Evolutionary conservation across 2,329 filamentous ascomycete genomes (phyloP).

Genomic region (Pleomassaria siparia): DNA sequence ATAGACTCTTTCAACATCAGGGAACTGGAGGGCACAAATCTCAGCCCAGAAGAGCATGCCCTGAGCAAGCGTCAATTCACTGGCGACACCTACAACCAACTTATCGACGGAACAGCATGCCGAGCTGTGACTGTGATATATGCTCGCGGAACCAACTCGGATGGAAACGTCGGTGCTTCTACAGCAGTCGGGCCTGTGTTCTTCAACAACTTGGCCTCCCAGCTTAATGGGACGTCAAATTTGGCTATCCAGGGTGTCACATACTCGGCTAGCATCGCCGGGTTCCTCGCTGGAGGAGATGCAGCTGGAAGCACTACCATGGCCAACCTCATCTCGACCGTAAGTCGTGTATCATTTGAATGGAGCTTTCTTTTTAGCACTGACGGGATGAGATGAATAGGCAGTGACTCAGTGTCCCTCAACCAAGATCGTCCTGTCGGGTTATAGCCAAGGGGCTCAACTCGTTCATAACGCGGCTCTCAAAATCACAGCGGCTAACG

Average conservation of each 20-base stretch:
- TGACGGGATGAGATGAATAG: conserved; percentile 4
- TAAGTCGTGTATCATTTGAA: conserved; percentile 31
- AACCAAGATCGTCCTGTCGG: conserved; percentile 33
- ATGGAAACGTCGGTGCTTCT: conserved; percentile 53
- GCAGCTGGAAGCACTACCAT: conserved; percentile 47
- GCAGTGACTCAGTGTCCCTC: conserved; percentile 25
- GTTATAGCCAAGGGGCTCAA: conserved; percentile 43
- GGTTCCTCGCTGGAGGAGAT: conserved; percentile 53
- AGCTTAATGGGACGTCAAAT: conserved; percentile 44
- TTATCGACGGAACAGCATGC: conserved; percentile 41
- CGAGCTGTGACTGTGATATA: conserved; percentile 55
- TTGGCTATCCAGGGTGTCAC: conserved; percentile 59
- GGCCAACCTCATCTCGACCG: conserved; percentile 38
- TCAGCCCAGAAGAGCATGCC: not conserved
- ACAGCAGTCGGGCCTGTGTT: conserved; percentile 51
- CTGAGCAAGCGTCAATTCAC: conserved; percentile 22
- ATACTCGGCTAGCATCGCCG: conserved; percentile 49
- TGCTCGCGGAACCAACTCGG: conserved; percentile 57
- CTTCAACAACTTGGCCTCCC: conserved; percentile 47
- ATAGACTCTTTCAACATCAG: not conserved
- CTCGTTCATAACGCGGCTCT: conserved; percentile 50
- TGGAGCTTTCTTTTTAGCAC: not conserved
- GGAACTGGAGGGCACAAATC: not conserved
- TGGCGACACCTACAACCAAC: conserved; percentile 31
- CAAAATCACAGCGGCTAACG: conserved; percentile 22